These are phyloP conservation scores for Malassezia caprae DNA, from an alignment of 1,284 basidiomycete species.

Conservation along the genomic window DNA sequence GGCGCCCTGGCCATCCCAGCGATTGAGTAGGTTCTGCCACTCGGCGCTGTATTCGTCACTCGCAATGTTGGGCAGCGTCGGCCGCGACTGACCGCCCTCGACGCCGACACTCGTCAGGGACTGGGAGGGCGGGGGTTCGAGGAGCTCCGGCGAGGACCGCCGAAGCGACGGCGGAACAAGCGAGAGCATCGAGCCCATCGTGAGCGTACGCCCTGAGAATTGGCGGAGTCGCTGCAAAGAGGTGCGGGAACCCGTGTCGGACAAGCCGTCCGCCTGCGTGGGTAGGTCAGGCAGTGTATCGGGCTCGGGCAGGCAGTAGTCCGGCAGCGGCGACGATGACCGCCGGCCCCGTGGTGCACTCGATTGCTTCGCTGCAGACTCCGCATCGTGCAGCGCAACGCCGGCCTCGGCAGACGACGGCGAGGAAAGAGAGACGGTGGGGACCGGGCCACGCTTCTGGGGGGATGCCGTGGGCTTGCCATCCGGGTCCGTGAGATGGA, in stretches of 20 bases:
- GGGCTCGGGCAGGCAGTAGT: background rate
- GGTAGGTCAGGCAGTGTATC: background rate
- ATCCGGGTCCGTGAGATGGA: background rate
- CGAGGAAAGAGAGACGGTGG: background rate
- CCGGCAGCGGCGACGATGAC: background rate
- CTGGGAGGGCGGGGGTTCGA: background rate
- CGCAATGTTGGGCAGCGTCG: background rate
- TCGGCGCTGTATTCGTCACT: conserved; percentile 13
- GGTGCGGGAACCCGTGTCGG: background rate
- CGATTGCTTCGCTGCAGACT: too few species aligned
- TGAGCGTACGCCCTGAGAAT: background rate
- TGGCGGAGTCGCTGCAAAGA: background rate
- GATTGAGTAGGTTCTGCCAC: conserved; percentile 6
- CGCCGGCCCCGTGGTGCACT: background rate
- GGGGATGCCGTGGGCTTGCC: background rate
- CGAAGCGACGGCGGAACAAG: background rate
- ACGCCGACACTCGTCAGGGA: conserved; percentile 3
- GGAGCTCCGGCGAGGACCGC: background rate
- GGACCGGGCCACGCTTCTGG: background rate
- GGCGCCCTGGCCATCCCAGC: background rate
- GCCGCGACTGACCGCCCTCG: background rate
- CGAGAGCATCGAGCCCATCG: background rate
- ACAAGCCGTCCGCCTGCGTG: background rate
- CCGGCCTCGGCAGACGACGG: background rate
- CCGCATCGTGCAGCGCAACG: background rate